phyloP scores from a whole-genome alignment of 2,329 filamentous ascomycete species.

The Diaporthe sp. region DNA sequence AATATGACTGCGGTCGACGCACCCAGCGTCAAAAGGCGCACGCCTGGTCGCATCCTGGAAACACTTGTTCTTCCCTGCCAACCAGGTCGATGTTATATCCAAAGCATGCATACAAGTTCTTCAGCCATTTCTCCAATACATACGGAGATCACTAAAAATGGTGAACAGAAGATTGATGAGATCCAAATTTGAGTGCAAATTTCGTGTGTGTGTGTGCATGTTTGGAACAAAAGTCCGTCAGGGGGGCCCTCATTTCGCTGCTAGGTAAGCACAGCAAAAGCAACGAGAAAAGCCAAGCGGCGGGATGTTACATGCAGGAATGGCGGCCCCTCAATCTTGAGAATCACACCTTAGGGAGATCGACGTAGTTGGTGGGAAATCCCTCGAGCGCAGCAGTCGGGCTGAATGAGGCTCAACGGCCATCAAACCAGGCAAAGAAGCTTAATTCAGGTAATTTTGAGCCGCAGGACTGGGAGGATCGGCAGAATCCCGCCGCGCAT shows the following conservation, averaged over 20 bases:
- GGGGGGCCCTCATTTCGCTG: background rate
- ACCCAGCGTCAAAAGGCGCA: too few relatives aligned
- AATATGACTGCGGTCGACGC: too few relatives aligned
- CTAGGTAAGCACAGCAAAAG: background rate
- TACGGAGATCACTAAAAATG: too few relatives aligned
- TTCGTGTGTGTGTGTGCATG: background rate
- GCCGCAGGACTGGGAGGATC: slow-evolving; percentile 19
- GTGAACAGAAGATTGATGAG: too few relatives aligned
- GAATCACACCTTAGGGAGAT: background rate
- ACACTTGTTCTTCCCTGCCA: too few relatives aligned
- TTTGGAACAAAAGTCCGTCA: background rate
- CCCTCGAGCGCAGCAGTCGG: background rate
- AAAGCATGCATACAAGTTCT: too few relatives aligned
- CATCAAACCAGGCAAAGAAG: slow-evolving; percentile 22
- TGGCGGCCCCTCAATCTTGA: background rate
- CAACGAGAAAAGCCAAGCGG: too few relatives aligned
- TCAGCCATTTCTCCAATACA: too few relatives aligned
- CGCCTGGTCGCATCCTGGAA: too few relatives aligned
- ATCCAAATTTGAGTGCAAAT: rapidly evolving
- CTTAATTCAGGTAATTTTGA: slow-evolving; percentile 15
- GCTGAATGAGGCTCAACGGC: slow-evolving; percentile 2
- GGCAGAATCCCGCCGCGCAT: slow-evolving; percentile 14
- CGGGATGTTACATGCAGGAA: background rate
- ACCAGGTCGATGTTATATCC: too few relatives aligned
- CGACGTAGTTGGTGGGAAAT: slow-evolving; percentile 21